Evolutionary conservation across 1,284 basidiomycete species (phyloP).

Genomic region (Ustilago crameri): DNA sequence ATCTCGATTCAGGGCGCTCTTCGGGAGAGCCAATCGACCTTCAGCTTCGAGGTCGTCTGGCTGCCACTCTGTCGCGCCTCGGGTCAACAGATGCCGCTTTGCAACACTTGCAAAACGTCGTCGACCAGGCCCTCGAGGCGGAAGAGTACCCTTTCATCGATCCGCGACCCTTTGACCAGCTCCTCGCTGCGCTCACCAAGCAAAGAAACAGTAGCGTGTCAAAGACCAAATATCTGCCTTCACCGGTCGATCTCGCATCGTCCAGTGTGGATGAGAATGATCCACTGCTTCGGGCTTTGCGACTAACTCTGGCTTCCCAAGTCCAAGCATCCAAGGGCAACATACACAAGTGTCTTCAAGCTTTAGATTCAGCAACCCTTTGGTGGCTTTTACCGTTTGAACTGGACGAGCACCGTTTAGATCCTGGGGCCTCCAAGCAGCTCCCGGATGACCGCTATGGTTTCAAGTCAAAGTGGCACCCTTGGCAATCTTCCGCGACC

Average conservation of each 20-base stretch:
- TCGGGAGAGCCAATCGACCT: slow-evolving; percentile 7
- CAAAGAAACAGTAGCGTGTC: neutral
- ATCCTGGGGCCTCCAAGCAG: neutral
- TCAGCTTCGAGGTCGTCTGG: slow-evolving; percentile 27
- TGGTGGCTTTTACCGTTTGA: slow-evolving; percentile 45
- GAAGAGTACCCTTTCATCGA: slow-evolving; percentile 10
- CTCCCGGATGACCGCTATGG: slow-evolving; percentile 16
- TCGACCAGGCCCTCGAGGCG: neutral
- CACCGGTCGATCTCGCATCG: slow-evolving; percentile 22
- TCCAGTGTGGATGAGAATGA: slow-evolving; percentile 10
- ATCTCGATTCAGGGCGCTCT: neutral
- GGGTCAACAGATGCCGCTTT: slow-evolving; percentile 22
- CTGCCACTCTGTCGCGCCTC: slow-evolving; percentile 23
- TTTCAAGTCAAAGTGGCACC: slow-evolving; percentile 36
- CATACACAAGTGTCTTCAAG: slow-evolving; percentile 32
- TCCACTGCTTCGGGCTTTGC: slow-evolving; percentile 33
- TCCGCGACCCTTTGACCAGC: slow-evolving; percentile 42
- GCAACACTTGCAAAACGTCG: slow-evolving; percentile 7
- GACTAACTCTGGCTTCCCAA: slow-evolving; percentile 20
- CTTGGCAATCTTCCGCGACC: slow-evolving; percentile 29
- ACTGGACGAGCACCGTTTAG: slow-evolving; percentile 6
- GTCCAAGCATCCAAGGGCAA: slow-evolving; percentile 25
- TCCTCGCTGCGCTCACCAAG: slow-evolving; percentile 30
- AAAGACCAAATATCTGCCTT: slow-evolving; percentile 16
- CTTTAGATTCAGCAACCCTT: slow-evolving; percentile 29